Evolutionary conservation across 257 asterid genomes (phyloP).

Genomic region (Fraxinus anomala): DNA sequence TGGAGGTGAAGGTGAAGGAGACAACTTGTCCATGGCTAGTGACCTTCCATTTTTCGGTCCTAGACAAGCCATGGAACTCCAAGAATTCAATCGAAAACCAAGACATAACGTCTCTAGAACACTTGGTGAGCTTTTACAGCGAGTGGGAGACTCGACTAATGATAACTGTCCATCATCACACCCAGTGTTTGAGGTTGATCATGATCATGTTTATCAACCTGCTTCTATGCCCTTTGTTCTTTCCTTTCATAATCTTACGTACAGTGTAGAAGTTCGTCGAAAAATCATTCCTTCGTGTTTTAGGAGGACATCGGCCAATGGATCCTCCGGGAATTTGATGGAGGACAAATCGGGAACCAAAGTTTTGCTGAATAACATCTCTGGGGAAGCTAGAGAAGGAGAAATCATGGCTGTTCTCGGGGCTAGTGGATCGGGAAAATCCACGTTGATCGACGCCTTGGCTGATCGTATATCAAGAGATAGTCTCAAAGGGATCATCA

Average conservation of each 20-base stretch:
- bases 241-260: conserved; percentile 54
- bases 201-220: conserved; percentile 23
- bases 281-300: conserved; percentile 29
- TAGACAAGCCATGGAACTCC: conserved; percentile 64
- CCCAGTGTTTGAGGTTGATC: conserved; percentile 32
- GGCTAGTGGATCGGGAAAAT: conserved; percentile 68
- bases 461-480: conserved; percentile 56
- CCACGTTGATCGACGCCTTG: conserved; percentile 57
- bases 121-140: conserved; percentile 67
- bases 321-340: not conserved
- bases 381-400: conserved; percentile 64
- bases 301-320: not conserved
- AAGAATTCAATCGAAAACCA: conserved; percentile 46
- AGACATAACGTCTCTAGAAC: conserved; percentile 49
- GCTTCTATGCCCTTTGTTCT: conserved; percentile 47
- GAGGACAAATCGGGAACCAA: conserved; percentile 26
- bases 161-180: conserved; percentile 14
- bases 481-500: conserved; percentile 48
- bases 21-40: conserved; percentile 47
- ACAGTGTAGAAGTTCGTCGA: conserved; percentile 38
- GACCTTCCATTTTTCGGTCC: conserved; percentile 75
- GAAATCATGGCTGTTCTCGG: conserved; percentile 65
- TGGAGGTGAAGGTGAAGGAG: conserved; percentile 12
- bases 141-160: conserved; percentile 46
- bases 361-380: conserved; percentile 42